Evolutionary conservation across 2,329 filamentous ascomycete species (phyloP).

Genomic region (Epichloe gansuensis): DNA sequence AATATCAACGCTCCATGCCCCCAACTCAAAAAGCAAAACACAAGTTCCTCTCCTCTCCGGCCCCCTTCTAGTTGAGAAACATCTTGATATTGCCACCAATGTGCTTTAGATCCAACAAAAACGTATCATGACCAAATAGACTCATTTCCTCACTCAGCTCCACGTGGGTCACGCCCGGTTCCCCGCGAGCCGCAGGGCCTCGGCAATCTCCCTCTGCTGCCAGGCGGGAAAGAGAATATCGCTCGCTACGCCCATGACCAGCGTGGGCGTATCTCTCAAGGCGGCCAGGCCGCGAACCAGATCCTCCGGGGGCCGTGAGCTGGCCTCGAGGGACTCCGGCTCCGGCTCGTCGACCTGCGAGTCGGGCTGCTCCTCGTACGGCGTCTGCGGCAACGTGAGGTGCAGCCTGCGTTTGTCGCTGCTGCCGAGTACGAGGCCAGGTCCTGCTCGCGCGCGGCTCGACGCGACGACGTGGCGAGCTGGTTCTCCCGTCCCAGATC

Average conservation of each 20-base stretch:
- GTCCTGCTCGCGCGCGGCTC: conserved; percentile 46
- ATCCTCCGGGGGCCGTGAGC: conserved; percentile 57
- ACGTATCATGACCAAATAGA: conserved; percentile 93
- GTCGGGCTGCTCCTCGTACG: conserved; percentile 72
- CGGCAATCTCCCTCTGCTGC: conserved; percentile 92
- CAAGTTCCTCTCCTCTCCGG: background rate
- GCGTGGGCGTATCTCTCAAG: conserved; percentile 63
- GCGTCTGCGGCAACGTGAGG: conserved; percentile 69
- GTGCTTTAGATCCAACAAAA: conserved; percentile 81
- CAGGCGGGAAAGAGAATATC: conserved; percentile 96
- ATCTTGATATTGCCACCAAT: conserved; percentile 73
- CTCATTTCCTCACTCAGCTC: conserved; percentile 92
- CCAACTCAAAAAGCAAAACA: background rate
- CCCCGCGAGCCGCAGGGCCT: conserved; percentile 64
- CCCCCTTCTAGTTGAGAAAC: conserved; percentile 43
- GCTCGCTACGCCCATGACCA: conserved; percentile 89
- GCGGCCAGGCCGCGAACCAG: conserved; percentile 62
- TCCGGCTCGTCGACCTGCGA: conserved; percentile 23
- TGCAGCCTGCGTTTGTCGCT: conserved; percentile 41
- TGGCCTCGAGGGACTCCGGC: conserved; percentile 9
- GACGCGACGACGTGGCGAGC: conserved; percentile 45
- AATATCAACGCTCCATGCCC: background rate
- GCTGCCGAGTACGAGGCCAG: conserved; percentile 43
- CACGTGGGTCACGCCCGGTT: conserved; percentile 76
- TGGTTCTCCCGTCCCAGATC: conserved; percentile 71